These are phyloP conservation scores for Arthroderma uncinatum DNA, from an alignment of 2,329 filamentous ascomycete genomes.

Conservation along the genomic window DNA sequence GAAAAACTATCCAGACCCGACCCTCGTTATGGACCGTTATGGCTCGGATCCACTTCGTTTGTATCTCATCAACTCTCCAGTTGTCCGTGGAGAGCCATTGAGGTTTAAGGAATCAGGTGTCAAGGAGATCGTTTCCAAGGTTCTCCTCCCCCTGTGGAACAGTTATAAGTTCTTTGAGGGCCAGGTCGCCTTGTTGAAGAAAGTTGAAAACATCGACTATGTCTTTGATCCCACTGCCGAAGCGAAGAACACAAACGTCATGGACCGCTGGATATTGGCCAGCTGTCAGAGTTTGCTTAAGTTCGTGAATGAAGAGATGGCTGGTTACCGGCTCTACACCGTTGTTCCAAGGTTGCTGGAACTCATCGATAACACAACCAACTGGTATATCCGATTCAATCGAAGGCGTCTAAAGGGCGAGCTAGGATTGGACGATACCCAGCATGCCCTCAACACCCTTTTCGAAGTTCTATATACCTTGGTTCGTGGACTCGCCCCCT, in stretches of 20 bases:
- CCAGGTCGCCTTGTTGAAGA: constrained; percentile 76
- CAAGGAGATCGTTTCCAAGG: constrained; percentile 88
- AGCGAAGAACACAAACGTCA: constrained; percentile 72
- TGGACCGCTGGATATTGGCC: constrained; percentile 92
- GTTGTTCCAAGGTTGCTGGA: constrained; percentile 74
- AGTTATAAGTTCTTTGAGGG: constrained; percentile 94
- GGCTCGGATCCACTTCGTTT: constrained; percentile 84
- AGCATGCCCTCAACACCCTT: constrained; percentile 82
- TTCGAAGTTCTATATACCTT: constrained; percentile 90
- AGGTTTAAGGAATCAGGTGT: constrained; percentile 86
- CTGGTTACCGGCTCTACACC: constrained; percentile 70
- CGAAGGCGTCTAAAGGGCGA: constrained; percentile 83
- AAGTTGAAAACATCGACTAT: constrained; percentile 66
- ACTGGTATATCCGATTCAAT: constrained; percentile 98
- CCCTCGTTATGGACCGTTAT: constrained; percentile 71
- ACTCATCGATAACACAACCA: constrained; percentile 90
- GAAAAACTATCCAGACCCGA: constrained; percentile 90
- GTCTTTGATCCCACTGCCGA: constrained; percentile 66
- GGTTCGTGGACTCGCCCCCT: constrained; percentile 77
- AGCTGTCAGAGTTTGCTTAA: constrained; percentile 82
- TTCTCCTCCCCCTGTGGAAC: constrained; percentile 86
- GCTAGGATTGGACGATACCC: constrained; percentile 71
- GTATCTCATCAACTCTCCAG: constrained; percentile 95
- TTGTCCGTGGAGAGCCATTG: constrained; percentile 80
- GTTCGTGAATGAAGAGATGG: constrained; percentile 89